Percentiles rank a stretch among this genome's conserved stretches.
These are phyloP conservation scores for Kodamaea lidongshanica DNA, from an alignment of 805 yeast genomes.

Conservation along the genomic window DNA sequence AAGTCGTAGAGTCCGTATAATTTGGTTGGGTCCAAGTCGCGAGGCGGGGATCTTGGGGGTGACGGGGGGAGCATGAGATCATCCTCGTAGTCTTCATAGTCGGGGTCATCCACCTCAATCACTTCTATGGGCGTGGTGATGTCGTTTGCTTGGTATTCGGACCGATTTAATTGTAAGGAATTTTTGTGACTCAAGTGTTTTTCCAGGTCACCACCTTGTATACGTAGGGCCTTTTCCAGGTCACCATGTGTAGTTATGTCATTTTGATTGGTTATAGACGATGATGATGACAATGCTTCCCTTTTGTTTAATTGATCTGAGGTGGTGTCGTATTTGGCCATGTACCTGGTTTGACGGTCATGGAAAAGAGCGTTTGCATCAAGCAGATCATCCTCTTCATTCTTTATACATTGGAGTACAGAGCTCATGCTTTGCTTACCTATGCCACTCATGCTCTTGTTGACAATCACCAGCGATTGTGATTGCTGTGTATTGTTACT, in stretches of 20 bases:
- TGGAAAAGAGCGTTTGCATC: constrained; percentile 31
- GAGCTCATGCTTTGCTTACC: constrained; percentile 25
- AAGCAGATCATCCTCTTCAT: constrained; percentile 11
- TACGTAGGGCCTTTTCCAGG: too few species aligned
- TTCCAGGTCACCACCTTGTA: too few species aligned
- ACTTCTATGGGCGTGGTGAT: too few species aligned
- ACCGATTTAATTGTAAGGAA: too few species aligned
- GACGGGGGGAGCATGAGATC: constrained; percentile 46
- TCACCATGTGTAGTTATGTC: too few species aligned
- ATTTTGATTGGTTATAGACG: too few species aligned
- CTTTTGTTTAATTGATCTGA: too few species aligned
- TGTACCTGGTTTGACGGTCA: constrained; percentile 28
- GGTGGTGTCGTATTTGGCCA: too few species aligned
- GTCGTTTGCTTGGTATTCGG: too few species aligned
- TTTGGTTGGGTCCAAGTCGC: constrained; percentile 74
- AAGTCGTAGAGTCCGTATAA: constrained; percentile 85
- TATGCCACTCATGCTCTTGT: constrained; percentile 14
- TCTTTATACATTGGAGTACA: constrained; percentile 31
- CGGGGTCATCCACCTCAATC: constrained; percentile 2
- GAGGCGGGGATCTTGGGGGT: constrained; percentile 75
- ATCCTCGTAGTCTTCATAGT: constrained; percentile 15
- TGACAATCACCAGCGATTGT: constrained; percentile 12
- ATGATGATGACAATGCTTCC: too few species aligned
- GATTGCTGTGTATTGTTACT: constrained; percentile 22
- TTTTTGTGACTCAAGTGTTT: too few species aligned